Evolutionary conservation across 257 asterid species (phyloP).

Genomic region (Eustoma russellianum): DNA sequence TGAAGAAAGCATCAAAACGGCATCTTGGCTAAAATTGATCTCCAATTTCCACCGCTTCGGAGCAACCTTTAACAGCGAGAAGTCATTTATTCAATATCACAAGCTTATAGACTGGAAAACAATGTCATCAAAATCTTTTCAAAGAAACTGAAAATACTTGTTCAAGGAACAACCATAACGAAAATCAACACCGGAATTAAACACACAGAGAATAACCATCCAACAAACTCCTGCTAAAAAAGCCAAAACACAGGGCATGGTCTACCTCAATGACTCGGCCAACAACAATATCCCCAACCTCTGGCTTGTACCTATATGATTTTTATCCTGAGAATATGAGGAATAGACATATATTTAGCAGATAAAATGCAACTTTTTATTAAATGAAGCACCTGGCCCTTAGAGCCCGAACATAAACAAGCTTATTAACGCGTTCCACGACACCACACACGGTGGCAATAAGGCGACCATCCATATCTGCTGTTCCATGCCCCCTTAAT

Average conservation of each 20-base stretch:
- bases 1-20: slow-evolving; percentile 91
- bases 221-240: background rate
- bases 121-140: too few relatives aligned
- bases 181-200: background rate
- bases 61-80: slow-evolving; percentile 50
- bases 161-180: background rate
- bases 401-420: slow-evolving; percentile 68
- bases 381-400: slow-evolving; percentile 54
- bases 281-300: slow-evolving; percentile 80
- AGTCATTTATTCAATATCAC: slow-evolving; percentile 1
- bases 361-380: background rate
- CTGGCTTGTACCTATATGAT: slow-evolving; percentile 74
- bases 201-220: background rate
- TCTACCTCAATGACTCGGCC: slow-evolving; percentile 91
- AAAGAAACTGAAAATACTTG: too few relatives aligned
- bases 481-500: slow-evolving; percentile 88
- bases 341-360: background rate
- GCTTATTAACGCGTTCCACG: slow-evolving; percentile 91
- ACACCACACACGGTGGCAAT: slow-evolving; percentile 85
- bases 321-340: background rate
- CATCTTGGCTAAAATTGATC: slow-evolving; percentile 83
- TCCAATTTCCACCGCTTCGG: slow-evolving; percentile 95
- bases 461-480: slow-evolving; percentile 58
- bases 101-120: too few relatives aligned
- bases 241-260: background rate